Base-by-base conservation (phyloP, 768 basidiomycete genomes). In the Lentinula guzmanii region DNA sequence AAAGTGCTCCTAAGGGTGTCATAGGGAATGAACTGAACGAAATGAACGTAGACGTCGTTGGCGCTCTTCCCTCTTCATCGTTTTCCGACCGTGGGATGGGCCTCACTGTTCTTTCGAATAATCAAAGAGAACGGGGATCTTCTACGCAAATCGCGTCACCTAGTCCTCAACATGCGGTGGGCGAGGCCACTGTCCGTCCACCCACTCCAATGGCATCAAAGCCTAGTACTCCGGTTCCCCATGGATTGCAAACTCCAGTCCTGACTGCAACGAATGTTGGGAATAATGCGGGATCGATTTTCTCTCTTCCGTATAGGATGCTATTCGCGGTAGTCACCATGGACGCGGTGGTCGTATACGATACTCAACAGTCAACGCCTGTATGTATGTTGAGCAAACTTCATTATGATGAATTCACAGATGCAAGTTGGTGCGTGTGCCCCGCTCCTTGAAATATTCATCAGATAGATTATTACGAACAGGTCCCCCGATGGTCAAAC, bases 401-500 rank as follows among this genome's bases (percentile, higher is more conserved):
- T 64, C 97, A 99, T 74, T 98, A 97, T 71, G 94, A 96, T 64
- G 93, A 96, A 68, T 98, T 98, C 70, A 98, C 97, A 6, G 97
- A 99, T 75, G 80, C 97, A 74, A 86, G 89, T 45, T 99, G 97
- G 97, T 98, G 68, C 45, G 59, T 52, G 15, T 15, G n/a, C 5
- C 33, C 8, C 8, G 57, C 28, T 31, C 58, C 43, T 28, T 37
- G 10, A 35, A 21, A 59, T 55, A 28, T 59, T 48, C 31, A n/a
- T 55, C 28, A 34, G 13, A 51, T 35, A 21, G 24, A 31, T 16
- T 61, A 43, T 50, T 24, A 16, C 33, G 61, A 35, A 28, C 68
- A 98, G 96, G 96, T 96, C 96, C 1, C 86, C 94, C 1, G 97
- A 98, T 67, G 97, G 97, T 3, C 93, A 97, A 72, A 86, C 91